A percentile compares a stretch with the other conserved stretches of the same genome.
phyloP scores from a whole-genome alignment of 768 basidiomycete genomes.

The Hydnomerulius pinastri region DNA sequence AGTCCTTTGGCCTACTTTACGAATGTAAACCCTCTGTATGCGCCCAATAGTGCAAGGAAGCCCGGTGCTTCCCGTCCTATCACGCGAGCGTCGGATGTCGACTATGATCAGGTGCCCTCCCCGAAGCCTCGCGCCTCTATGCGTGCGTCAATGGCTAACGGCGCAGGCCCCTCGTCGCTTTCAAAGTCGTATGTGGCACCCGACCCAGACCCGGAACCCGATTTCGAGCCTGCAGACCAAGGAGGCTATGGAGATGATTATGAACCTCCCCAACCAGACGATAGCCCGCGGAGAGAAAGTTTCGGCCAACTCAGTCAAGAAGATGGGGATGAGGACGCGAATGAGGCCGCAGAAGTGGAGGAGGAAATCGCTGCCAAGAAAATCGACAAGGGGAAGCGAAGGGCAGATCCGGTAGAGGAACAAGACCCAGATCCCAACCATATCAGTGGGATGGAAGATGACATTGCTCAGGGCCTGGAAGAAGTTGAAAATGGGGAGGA shows the following conservation, averaged over 20 bases:
- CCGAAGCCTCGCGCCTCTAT: conserved; percentile 41
- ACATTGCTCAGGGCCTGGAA: conserved; percentile 43
- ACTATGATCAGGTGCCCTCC: conserved; percentile 66
- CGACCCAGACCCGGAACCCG: conserved; percentile 23
- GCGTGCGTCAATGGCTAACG: conserved; percentile 35
- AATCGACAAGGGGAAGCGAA: conserved; percentile 44
- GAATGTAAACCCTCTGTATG: conserved; percentile 35
- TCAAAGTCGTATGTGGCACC: conserved; percentile 28
- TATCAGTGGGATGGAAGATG: conserved; percentile 40
- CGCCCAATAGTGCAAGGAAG: conserved; percentile 39
- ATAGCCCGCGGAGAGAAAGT: conserved; percentile 39
- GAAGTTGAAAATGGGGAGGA: conserved; percentile 55
- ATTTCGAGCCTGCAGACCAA: conserved; percentile 23
- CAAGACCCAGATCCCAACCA: conserved; percentile 10
- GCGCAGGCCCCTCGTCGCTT: conserved; percentile 37
- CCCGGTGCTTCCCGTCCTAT: conserved; percentile 46
- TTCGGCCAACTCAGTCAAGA: conserved; percentile 53
- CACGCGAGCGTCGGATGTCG: conserved; percentile 52
- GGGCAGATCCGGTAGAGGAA: conserved; percentile 26
- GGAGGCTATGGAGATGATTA: conserved; percentile 30
- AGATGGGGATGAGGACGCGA: conserved; percentile 45
- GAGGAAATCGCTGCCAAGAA: conserved; percentile 28
- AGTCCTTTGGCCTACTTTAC: conserved; percentile 40
- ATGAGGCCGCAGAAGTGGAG: conserved; percentile 34
- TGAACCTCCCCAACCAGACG: conserved; percentile 21